A percentile compares a stretch with the other conserved stretches of the same genome.
Evolutionary conservation across 1,139 yeast genomes (phyloP).

Genomic region (Arxiozyma bovina): DNA sequence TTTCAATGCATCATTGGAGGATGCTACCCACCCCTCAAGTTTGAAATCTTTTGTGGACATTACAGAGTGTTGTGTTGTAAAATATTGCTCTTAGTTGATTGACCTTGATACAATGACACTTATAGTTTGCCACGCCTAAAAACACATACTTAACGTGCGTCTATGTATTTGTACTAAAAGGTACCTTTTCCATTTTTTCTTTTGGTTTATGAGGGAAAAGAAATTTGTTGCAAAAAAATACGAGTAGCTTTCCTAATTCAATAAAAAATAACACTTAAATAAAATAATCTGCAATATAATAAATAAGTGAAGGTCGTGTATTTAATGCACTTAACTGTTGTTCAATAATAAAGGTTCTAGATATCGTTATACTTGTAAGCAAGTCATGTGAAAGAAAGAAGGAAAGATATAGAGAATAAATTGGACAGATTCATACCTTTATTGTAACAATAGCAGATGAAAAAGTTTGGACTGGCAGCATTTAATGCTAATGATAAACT

Average conservation of each 20-base stretch:
- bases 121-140: no score
- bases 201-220: no score
- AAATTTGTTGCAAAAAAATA: no score
- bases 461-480: slow-evolving; percentile 27
- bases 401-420: background rate
- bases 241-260: no score
- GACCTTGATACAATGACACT: no score
- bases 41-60: slow-evolving; percentile 22
- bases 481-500: slow-evolving; percentile 12
- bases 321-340: no score
- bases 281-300: no score
- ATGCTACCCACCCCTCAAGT: slow-evolving; percentile 59
- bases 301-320: background rate
- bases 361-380: background rate
- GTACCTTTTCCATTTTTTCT: background rate
- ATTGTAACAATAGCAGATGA: slow-evolving; percentile 11
- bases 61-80: background rate
- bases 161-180: background rate
- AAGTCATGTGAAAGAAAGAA: background rate
- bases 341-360: background rate
- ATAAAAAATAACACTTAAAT: no score
- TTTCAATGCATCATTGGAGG: slow-evolving; percentile 56
- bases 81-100: no score
- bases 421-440: background rate
- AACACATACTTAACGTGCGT: no score